Evolutionary conservation across 495 filamentous ascomycete species (phyloP), one percentile per base, ranked within the genome.

Genomic region (Neurospora sp.): DNA sequence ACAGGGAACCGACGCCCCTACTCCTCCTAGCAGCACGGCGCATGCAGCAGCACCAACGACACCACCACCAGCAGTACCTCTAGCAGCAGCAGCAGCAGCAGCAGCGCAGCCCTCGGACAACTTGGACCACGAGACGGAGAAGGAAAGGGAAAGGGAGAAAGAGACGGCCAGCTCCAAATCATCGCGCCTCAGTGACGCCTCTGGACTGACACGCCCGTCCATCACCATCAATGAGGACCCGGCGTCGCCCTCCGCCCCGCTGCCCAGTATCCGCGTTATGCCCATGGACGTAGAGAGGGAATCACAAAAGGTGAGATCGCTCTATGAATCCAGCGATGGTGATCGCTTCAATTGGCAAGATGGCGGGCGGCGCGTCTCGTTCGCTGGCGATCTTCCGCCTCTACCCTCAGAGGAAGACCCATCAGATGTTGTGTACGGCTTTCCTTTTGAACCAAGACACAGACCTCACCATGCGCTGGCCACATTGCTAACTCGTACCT

Each of bases 301-400:
- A 78, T 96, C 93, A 75, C 90, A 91, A 80, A 93, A 94, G 81
- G 94, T 97, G 74, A 90, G 94, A 78, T 89, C 93, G 76, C 94
- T 97, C 93, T 97, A 97, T 84, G 92, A 94, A 82, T 89, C 89
- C 77, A 92, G 90, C 84, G 81, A 89, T 82, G 77, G 54, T 60
- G 49, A 14, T 60, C 49, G 76, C 84, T 78, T 88, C 84, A 77
- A 88, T 84, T 86, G 88, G 87, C 76, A 87, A 84, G 80, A 86
- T 86, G 88, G 88, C 81, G 90, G 79, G 70, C 69, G 77, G 71
- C 79, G 75, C 72, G 81, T 79, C 77, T 84, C 82, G 31, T 79
- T 80, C 41, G 78, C 77, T 78, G 83, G 80, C 74, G 82, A 82
- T 62, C 79, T 84, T 72, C 82, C 81, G 74, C 83, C 84, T 66